Evolutionary conservation across 768 basidiomycete genomes (phyloP).

Genomic region (Dentipellis sp.): DNA sequence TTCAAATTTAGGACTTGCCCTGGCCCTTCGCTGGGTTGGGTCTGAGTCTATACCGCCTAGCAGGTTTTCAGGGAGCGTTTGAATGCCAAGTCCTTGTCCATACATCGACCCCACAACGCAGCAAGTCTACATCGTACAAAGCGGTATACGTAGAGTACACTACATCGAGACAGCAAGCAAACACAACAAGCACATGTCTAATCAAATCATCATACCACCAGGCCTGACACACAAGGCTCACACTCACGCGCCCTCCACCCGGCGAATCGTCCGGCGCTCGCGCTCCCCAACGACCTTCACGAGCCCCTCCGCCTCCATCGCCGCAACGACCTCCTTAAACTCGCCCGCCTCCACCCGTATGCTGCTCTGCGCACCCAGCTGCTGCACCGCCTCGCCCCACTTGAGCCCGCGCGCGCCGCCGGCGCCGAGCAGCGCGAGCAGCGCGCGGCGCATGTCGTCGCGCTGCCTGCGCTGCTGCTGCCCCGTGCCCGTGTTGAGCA

Average conservation of each 20-base stretch:
- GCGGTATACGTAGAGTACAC: no score
- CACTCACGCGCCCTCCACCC: conserved; percentile 38
- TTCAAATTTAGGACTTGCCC: no score
- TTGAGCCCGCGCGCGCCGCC: conserved; percentile 54
- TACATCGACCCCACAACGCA: no score
- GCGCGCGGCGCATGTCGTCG: conserved; percentile 82
- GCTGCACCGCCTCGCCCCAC: conserved; percentile 77
- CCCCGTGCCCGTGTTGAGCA: conserved; percentile 91
- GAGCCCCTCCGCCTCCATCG: conserved; percentile 76
- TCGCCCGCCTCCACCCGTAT: conserved; percentile 72
- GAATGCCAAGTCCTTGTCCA: no score
- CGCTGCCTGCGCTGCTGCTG: conserved; percentile 80
- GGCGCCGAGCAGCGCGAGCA: conserved; percentile 49
- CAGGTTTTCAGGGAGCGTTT: no score
- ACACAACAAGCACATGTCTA: no score
- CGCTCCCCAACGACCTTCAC: conserved; percentile 84
- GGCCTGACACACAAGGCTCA: no score
- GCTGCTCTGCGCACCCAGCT: conserved; percentile 76
- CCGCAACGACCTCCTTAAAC: conserved; percentile 71
- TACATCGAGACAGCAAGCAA: no score
- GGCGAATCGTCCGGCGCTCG: conserved; percentile 73
- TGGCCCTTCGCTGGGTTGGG: no score
- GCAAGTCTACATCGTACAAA: no score
- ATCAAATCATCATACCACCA: no score
- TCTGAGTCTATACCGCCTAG: no score